Base-by-base conservation (phyloP, 1,284 basidiomycete species). In the Papiliotrema fonsecae region DNA sequence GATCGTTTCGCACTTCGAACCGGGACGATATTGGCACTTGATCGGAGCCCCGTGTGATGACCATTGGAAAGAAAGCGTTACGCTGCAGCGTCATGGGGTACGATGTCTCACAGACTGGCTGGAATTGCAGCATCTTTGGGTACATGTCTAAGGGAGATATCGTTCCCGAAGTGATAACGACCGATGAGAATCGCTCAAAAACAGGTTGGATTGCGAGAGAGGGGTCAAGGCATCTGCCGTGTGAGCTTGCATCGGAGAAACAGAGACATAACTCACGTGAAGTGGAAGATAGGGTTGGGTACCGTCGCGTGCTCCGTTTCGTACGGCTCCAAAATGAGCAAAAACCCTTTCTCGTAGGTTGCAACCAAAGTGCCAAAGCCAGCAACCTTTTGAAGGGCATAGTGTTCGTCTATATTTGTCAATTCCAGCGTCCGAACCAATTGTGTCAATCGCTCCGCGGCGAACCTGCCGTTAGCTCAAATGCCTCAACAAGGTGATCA, bases 81-180 rank as follows among this genome's bases (percentile, higher is more conserved):
- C 96, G 83, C 3, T 90, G 88, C 28, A 99, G 81, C 13, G 96
- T 97, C 96, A 99, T 99, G 3, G 94, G 82, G 75, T 98, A 99
- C 3, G 88, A 89, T 73, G 97, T 94, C 75, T 96, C 88, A 10
- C 97, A 88, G 21, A 96, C 91, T 2, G 96, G 93, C 27, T 91
- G 91, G 70, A 99, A 99, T 62, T 94, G 90, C 37, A 99, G 80
- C 87, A 99, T 99, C 75, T 98, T 99, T 21, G 96, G 96, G 73
- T 99, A 75, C 96, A 99, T 99, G 76, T 99, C 96, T 49, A 98
- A 76, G 5, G 96, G 96, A 6, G 92, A 97, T 62, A 99, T 93
- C 27, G 96, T 98, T 62, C 96, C 96, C 13, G 91, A 97, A 0
- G 96, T 98, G 72, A 99, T 98, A 61, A 98, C 91, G 38, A 99